phyloP scores from a whole-genome alignment of 2,329 filamentous ascomycete genomes.

The Verticillium dahliae region DNA sequence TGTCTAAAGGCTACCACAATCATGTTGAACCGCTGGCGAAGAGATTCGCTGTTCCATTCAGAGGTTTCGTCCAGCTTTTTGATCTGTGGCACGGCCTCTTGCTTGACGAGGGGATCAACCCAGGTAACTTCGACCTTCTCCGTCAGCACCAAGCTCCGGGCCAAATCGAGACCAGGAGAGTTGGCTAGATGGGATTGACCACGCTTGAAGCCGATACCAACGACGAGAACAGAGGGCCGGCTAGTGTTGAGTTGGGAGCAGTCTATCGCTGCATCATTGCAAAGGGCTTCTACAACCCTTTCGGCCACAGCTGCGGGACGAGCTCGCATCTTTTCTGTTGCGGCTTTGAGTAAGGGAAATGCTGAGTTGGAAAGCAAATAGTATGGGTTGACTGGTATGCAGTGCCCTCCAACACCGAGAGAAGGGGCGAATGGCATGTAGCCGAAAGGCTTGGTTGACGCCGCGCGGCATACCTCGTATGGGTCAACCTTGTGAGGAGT shows the following conservation, averaged over 20 bases:
- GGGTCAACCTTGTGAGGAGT: slow-evolving; percentile 25
- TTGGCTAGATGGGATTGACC: slow-evolving; percentile 40
- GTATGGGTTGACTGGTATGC: slow-evolving; percentile 35
- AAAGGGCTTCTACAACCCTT: slow-evolving; percentile 1
- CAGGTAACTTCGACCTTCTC: slow-evolving; percentile 33
- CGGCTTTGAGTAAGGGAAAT: slow-evolving; percentile 28
- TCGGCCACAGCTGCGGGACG: slow-evolving; percentile 22
- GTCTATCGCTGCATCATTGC: neutral
- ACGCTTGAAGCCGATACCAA: slow-evolving; percentile 43
- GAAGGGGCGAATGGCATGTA: slow-evolving; percentile 28
- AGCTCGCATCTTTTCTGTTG: slow-evolving; percentile 23
- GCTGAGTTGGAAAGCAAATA: slow-evolving; percentile 30
- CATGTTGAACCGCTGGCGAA: slow-evolving; percentile 32
- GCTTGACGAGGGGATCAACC: slow-evolving; percentile 35
- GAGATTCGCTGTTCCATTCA: slow-evolving; percentile 27
- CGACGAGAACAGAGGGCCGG: slow-evolving; percentile 30
- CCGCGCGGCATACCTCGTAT: slow-evolving; percentile 29
- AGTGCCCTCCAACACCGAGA: slow-evolving; percentile 34
- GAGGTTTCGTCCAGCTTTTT: slow-evolving; percentile 23
- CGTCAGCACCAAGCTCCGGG: slow-evolving; percentile 26
- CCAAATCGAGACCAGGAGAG: slow-evolving; percentile 38
- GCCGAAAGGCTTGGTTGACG: slow-evolving; percentile 31
- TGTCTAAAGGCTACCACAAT: slow-evolving; percentile 37
- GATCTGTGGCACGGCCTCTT: slow-evolving; percentile 33
- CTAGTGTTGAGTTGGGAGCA: slow-evolving; percentile 3